Base-by-base conservation (phyloP, 805 yeast species). In the Yamadazyma scolyti region DNA sequence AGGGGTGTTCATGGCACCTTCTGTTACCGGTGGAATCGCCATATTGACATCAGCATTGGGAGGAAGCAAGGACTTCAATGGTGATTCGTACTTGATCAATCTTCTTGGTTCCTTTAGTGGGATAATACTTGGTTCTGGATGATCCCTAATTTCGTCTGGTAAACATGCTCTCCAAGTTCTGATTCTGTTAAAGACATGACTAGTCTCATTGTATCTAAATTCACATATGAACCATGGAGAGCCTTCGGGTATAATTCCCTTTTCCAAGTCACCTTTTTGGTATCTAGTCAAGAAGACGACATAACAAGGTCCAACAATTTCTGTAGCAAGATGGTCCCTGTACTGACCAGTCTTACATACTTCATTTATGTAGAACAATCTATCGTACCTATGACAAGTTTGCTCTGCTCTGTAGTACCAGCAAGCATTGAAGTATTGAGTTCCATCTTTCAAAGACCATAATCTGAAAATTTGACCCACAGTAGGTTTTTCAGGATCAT, bases 331-430 rank as follows among this genome's bases (percentile, higher is more conserved):
- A 58, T 93, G 98, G 56, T 93, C 97, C 53, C 97, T 75, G 61
- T 90, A 93, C 64, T 90, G 97, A 28, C 96, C 96, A 2, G 96
- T 82, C 59, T 93, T 93, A 58, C 90, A 87, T 20, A 93, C 97
- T 62, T 93, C 98, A 54, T 93, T 88, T 45, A 82, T 87, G 61
- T 84, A 86, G 56, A 93, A 93, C 34, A 88, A 61, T 50, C 96
- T 71, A 59, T 93, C 97, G 25, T 72, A 82, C 46, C 94, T 75
- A 58, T 93, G 98, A 26, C 93, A 95, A 0, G 98, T 93, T 69
- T 94, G 97, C 56, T 93, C 97, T 1, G 98, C 96, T 46, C 97
- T 77, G 50, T 86, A 82, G 59, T 90, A 93, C 98, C 97, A 93
- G 65, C 97, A 93, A 23, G 86, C 95, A 54, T 93, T 90, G 51